Evolutionary conservation across 495 filamentous ascomycete species (phyloP), one percentile per base, ranked within the genome.

Genomic region (Trichoderma virens): DNA sequence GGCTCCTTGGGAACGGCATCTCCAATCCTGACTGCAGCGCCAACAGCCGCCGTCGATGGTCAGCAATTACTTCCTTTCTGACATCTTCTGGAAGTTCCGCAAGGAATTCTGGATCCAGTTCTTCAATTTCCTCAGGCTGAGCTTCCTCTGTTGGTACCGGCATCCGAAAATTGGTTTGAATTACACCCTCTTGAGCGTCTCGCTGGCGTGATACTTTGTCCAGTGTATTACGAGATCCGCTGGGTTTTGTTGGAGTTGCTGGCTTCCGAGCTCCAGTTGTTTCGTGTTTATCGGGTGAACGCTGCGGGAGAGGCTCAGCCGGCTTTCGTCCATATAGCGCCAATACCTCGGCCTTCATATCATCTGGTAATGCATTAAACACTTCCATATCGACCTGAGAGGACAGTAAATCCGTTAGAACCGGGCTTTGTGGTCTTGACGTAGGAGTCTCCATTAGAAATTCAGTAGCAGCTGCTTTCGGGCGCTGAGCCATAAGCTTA

Each of bases 31-130:
- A 65, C 34, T 67, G 69, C n/a, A 72, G 72, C 5, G 72, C 73
- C 13, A 86, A 76, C 11, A 80, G 83, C 0, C 80, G 75, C 18
- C 85, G 85, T 13, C 80, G 79, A 64, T 90, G 86, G 68, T 96
- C 87, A 6, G 81, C 85, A 9, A 96, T 72, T 16, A 97, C 80
- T 76, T 97, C 92, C 25, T 73, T 74, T 38, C 90, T 85, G 60
- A 97, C 82, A 61, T 96, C 90, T 63, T 89, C 86, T 0, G 92
- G 92, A 0, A 97, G 77, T 25, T 91, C 91, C 14, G 88, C 85
- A 35, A 97, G 85, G 74, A 94, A 92, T 6, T 85, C 85, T 0
- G 80, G 76, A 59, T 91, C 90, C 7, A 90, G 72, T 8, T 83
- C 82, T 8, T 77, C 71, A 35, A 72, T 67, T 30, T 73, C 68